Evolutionary conservation across 2,329 filamentous ascomycete species (phyloP), one percentile per base, ranked within the genome.

Genomic region (Blumeria hordei): DNA sequence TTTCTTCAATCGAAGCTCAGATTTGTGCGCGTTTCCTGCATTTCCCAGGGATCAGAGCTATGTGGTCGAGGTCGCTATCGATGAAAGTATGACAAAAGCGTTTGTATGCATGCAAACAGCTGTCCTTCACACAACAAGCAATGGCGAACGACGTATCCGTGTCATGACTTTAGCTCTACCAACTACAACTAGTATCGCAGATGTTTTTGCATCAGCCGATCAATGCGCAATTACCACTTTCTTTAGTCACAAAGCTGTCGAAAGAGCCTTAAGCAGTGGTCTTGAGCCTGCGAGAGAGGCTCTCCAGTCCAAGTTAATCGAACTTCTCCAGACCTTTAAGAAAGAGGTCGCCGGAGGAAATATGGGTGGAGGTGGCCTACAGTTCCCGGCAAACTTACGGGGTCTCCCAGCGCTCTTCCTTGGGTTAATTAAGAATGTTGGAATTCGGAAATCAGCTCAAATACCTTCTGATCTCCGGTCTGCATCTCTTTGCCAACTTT

Each of bases 1-100:
- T 72, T 98, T 98, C 70, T 98, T 98, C 75, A 98, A 96, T 72
- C 79, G 92, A 62, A 94, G 87, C 66, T 95, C 88, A 14, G 92
- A 98, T 70, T 78, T 98, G 35, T 96, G 92, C 67, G 92, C 92
- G 11, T 98, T 98, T 75, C 92, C 92, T 1, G 88, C 92, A 0
- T 96, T 98, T 73, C 92, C 92, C 35, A 83, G 92, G 65, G 92
- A 98, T 64, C 92, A 98, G 68, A 88, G 85, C 59, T 96, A 96
- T 66, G 92, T 96, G 45, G 90, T 98, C 18, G 92, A 98, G 69
- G 93, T 98, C 55, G 88, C 92, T 12, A 96, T 98, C 60, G 92
- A 98, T 63, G 92, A 98, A 71, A 92, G 80, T 37, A 74, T 98
- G 58, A 85, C 82, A 50, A 94, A 94, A 72, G 87, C 86, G 47